These are phyloP conservation scores for Xylaria sp. DNA, from an alignment of 2,329 filamentous ascomycete genomes.

Conservation along the genomic window DNA sequence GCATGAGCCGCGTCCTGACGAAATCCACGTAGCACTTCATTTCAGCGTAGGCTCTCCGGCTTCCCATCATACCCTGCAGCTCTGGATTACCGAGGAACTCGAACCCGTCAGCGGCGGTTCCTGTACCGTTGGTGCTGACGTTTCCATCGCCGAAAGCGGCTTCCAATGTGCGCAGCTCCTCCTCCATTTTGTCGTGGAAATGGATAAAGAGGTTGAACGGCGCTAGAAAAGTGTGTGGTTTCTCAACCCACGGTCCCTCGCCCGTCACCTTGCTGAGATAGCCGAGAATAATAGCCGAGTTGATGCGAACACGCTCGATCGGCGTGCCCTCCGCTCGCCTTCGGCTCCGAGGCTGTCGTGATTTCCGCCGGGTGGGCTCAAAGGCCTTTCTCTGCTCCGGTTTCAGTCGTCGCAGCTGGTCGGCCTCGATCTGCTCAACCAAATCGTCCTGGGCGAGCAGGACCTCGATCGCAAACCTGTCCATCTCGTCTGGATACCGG, in stretches of 20 bases:
- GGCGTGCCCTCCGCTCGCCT: slow-evolving; percentile 28
- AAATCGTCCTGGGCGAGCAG: slow-evolving; percentile 38
- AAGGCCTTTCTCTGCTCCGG: slow-evolving; percentile 35
- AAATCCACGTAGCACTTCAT: slow-evolving; percentile 40
- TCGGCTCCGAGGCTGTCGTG: slow-evolving; percentile 33
- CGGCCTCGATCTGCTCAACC: slow-evolving; percentile 37
- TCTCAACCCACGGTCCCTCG: slow-evolving; percentile 37
- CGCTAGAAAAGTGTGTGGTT: slow-evolving; percentile 35
- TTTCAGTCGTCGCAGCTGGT: slow-evolving; percentile 36
- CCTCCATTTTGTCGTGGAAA: slow-evolving; percentile 37
- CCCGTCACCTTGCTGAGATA: slow-evolving; percentile 40
- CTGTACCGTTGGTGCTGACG: slow-evolving; percentile 4
- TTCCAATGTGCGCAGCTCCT: slow-evolving; percentile 30
- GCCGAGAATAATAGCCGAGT: slow-evolving; percentile 37
- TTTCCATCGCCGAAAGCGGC: slow-evolving; percentile 16
- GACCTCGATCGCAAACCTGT: slow-evolving; percentile 32
- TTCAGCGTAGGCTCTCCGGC: slow-evolving; percentile 37
- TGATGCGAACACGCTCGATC: slow-evolving; percentile 37
- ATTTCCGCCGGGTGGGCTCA: slow-evolving; percentile 31
- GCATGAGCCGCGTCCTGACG: slow-evolving; percentile 33
- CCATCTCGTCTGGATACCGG: slow-evolving; percentile 32
- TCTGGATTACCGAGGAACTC: slow-evolving; percentile 34
- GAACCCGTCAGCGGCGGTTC: slow-evolving; percentile 15
- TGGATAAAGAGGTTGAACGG: slow-evolving; percentile 37
- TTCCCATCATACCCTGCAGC: slow-evolving; percentile 36